Conservation (phyloP, 768 basidiomycete species). For the Kwoniella botswanensis region DNA sequence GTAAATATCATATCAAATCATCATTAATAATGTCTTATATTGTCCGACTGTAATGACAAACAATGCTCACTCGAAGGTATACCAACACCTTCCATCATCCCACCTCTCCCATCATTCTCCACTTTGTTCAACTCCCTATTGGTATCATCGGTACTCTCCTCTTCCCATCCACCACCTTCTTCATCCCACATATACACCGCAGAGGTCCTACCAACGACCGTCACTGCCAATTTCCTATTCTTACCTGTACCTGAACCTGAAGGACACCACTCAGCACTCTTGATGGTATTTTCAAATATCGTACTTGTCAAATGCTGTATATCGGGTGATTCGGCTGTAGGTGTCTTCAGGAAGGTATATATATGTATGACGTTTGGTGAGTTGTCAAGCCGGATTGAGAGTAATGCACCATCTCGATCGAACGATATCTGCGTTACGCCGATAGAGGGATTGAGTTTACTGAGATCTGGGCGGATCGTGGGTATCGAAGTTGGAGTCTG, state of each 20-base stretch:
- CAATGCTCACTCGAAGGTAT: constrained; percentile 77
- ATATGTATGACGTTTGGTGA: constrained; percentile 69
- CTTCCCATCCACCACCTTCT: constrained; percentile 47
- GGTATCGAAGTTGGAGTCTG: constrained; percentile 30
- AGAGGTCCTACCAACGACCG: constrained; percentile 24
- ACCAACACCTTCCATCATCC: constrained; percentile 82
- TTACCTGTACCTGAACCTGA: constrained; percentile 45
- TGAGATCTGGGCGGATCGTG: constrained; percentile 64
- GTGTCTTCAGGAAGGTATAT: constrained; percentile 71
- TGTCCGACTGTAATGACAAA: neutral
- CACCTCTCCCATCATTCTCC: constrained; percentile 66
- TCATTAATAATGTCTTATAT: neutral
- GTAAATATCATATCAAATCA: neutral
- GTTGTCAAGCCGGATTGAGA: constrained; percentile 66
- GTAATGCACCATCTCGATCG: constrained; percentile 74
- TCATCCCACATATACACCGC: constrained; percentile 54
- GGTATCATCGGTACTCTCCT: constrained; percentile 25
- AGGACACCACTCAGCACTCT: constrained; percentile 80
- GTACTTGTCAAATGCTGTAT: constrained; percentile 57
- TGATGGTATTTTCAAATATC: constrained; percentile 68
- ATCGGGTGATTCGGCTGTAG: constrained; percentile 58
- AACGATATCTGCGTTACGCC: constrained; percentile 78
- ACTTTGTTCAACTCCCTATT: neutral
- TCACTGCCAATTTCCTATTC: constrained; percentile 9
- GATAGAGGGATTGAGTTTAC: constrained; percentile 64